Percentiles rank a stretch among this genome's conserved stretches.
Evolutionary conservation across 257 asterid genomes (phyloP).

Genomic region (Catharanthus roseus): DNA sequence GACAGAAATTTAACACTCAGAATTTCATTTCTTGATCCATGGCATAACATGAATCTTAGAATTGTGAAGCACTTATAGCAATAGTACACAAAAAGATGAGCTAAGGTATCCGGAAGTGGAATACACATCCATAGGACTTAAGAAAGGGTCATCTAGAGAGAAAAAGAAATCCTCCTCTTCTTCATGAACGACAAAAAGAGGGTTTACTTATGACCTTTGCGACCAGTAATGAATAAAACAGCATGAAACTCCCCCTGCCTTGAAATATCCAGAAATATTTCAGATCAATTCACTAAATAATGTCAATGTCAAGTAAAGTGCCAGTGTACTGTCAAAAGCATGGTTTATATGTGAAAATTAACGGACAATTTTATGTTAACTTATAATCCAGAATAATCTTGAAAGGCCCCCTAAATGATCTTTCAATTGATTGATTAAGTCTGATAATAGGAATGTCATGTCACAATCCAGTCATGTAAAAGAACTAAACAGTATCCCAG

Average conservation of each 20-base stretch:
- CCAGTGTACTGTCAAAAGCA: not conserved
- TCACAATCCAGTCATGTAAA: not conserved
- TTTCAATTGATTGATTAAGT: not conserved
- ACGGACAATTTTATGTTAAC: not conserved
- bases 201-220: too few relatives aligned
- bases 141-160: not conserved
- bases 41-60: not conserved
- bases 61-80: not conserved
- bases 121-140: not conserved
- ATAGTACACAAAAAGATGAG: not conserved
- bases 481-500: not conserved
- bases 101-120: not conserved
- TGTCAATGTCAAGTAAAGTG: not conserved
- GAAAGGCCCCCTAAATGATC: not conserved
- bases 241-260: too few relatives aligned
- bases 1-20: slow-evolving; percentile 22
- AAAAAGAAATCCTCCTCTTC: not conserved
- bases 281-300: not conserved
- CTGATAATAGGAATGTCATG: not conserved
- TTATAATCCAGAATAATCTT: too few relatives aligned
- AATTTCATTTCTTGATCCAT: not conserved
- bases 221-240: too few relatives aligned
- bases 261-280: too few relatives aligned
- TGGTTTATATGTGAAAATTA: not conserved
- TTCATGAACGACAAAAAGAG: too few relatives aligned